Evolutionary conservation across 805 yeast species (phyloP), one percentile per base, ranked within the genome.

Genomic region (Suhomyces vadensis): DNA sequence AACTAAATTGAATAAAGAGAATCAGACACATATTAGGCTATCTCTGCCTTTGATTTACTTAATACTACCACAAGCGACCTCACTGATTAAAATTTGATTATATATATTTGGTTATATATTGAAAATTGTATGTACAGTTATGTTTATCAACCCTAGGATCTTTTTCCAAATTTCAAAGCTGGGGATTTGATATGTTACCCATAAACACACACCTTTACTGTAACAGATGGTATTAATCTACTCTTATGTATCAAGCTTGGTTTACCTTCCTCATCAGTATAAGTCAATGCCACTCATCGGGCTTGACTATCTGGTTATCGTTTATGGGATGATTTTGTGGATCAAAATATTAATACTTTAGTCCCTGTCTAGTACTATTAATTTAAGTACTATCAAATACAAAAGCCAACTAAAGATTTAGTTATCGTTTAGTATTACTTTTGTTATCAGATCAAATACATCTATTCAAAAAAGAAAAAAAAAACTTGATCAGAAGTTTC

Each of bases 111-210:
- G 19, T 29, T 29, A 29, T 29, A 29, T 29, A 29, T 16, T 14
- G 33, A 29, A 29, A 29, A 29, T 29, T 16, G 33, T 29, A 29
- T 29, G 33, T 29, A 27, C 31, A 29, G 33, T 29, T 20, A n/a
- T 29, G 33, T 29, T 29, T 29, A 29, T 29, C 33, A 29, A 29
- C 33, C 33, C 33, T 29, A 20, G 20, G 16, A 29, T 2, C 10
- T n/a, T n/a, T n/a, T n/a, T n/a, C n/a, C n/a, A n/a, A n/a, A n/a
- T n/a, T n/a, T n/a, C n/a, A n/a, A n/a, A 29, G 19, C 19, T 20
- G 16, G 33, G 33, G 33, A 14, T 14, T 20, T 29, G 33, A 29
- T 29, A 29, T 29, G 33, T 10, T 29, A 5, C 33, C 33, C 19
- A 14, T 29, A n/a, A n/a, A 14, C 20, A 9, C 14, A 29, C 33